Evolutionary conservation across 2,329 filamentous ascomycete genomes (phyloP).

Genomic region (Lomentospora prolificans): DNA sequence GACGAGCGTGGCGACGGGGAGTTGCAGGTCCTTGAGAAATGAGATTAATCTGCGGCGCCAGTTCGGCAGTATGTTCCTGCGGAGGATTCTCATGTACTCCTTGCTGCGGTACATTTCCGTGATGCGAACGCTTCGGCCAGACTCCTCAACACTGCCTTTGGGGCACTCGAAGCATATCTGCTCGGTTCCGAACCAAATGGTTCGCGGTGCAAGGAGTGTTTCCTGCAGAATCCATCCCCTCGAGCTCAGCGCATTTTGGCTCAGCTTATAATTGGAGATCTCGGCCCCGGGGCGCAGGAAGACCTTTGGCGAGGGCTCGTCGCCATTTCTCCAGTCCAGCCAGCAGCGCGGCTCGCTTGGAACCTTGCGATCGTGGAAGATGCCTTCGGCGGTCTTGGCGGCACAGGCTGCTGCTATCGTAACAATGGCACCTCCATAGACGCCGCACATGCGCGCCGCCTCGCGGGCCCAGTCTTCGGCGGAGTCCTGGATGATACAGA

Average conservation of each 20-base stretch:
- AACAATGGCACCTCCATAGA: conserved; percentile 1
- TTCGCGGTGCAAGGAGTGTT: not conserved
- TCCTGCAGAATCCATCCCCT: not conserved
- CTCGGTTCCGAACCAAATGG: not conserved
- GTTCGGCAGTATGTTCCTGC: not conserved
- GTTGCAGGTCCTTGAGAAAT: not conserved
- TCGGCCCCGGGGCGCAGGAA: not conserved
- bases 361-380: not conserved
- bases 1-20: not conserved
- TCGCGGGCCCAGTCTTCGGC: conserved; percentile 1
- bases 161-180: not conserved
- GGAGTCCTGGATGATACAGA: conserved; percentile 12
- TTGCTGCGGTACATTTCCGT: conserved; percentile 2
- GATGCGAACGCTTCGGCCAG: not conserved
- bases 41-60: not conserved
- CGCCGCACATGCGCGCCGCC: not conserved
- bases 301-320: not conserved
- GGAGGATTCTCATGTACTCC: not conserved
- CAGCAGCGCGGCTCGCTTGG: not conserved
- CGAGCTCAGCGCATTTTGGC: not conserved
- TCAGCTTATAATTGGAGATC: not conserved
- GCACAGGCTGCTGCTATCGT: not conserved
- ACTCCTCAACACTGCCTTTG: not conserved
- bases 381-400: not conserved
- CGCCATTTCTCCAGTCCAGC: not conserved